Evolutionary conservation across 495 filamentous ascomycete genomes (phyloP), one percentile per base, ranked within the genome.

Genomic region (Cercophora sp.): DNA sequence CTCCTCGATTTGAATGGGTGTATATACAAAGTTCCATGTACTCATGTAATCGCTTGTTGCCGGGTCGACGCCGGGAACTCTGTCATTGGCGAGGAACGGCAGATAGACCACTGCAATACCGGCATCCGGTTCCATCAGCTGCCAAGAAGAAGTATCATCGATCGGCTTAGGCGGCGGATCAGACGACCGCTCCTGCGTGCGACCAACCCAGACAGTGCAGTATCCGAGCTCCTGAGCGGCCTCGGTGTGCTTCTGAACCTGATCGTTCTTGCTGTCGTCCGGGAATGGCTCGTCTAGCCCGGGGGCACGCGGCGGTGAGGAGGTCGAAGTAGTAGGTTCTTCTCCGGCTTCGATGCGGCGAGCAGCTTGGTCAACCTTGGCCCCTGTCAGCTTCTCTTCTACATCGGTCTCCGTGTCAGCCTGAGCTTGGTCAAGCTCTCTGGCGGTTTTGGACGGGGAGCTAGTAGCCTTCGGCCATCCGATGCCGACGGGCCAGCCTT

Each of bases 11-110:
- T 96, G 84, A 50, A 89, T 79, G 0, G 90, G 87, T 27, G 87
- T 90, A 69, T 95, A 96, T 36, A 95, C 83, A 64, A 96, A 96
- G 66, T 96, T 98, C 93, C 93, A 97, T 1, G 93, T 98, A 58
- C 83, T 88, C 68, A 96, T 79, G 73, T 91, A 98, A 43, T 91
- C 87, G 51, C 80, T 83, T 10, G 75, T 80, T 27, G 85, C 80
- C 0, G 93, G 92, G 63, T 96, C 84, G 22, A 96, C 85, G 44
- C 81, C 86, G 4, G 41, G 55, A 1, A 92, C 87, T 16, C 84
- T 81, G 0, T 84, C 77, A 65, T 98, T 96, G 15, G 85, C 82
- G 8, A 96, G 72, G 54, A 96, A 82, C 2, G 93, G 93, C 62
- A 96, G 87, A 70, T 98, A 98, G 24, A 95, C 74, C 6, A 98